Conservation (phyloP, 345 rosid species). For the Eucalyptus sp. region DNA sequence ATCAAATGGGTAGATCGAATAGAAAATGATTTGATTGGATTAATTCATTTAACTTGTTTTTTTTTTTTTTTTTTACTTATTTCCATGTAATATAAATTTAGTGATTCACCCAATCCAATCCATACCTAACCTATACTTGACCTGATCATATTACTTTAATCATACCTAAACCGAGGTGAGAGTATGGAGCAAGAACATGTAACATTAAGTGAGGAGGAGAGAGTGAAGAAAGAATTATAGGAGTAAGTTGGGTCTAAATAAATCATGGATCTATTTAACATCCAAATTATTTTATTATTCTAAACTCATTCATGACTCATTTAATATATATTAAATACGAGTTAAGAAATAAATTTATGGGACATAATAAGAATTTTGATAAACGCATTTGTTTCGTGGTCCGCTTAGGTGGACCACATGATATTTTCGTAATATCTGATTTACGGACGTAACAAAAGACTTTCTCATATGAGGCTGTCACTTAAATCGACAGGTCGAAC, state of each 20-base stretch:
- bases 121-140: background rate
- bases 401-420: no score
- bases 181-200: background rate
- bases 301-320: no score
- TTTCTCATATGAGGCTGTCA: no score
- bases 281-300: background rate
- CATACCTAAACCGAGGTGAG: background rate
- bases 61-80: no score
- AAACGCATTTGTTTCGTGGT: fast-evolving
- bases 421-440: no score
- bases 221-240: background rate
- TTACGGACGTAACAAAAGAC: no score
- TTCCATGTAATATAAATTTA: no score
- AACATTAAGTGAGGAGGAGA: background rate
- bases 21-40: no score
- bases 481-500: no score
- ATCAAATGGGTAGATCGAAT: fast-evolving
- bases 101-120: background rate
- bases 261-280: background rate
- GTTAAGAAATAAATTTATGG: background rate
- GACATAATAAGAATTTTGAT: background rate
- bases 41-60: no score
- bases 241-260: background rate
- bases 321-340: background rate
- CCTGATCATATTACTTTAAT: fast-evolving